Evolutionary conservation across 2,329 filamentous ascomycete genomes (phyloP), one percentile per base, ranked within the genome.

Genomic region (Microsporum audouinii): DNA sequence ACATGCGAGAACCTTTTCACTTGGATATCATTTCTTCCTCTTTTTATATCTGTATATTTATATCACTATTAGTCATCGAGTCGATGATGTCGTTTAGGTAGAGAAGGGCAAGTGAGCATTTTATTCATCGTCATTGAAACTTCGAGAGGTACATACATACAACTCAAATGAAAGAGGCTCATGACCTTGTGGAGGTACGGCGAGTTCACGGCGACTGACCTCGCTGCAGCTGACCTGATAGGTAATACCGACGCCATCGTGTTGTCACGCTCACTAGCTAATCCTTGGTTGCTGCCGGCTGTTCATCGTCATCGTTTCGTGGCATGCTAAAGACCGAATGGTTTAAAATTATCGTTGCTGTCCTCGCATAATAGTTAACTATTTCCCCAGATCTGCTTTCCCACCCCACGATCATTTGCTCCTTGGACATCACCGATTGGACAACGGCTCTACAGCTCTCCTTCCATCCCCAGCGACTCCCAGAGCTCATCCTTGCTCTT

Each of bases 401-500:
- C 45, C 49, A 17, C 38, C 55, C 55, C n/a, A 41, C 34, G 55
- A 29, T 17, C 33, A 27, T 34, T 56, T 39, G 59, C 8, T 60
- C 7, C 39, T 43, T 43, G 39, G 12, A 2, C 39, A 43, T 6
- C 39, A 29, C 17, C 27, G 8, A 33, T 57, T 47, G 17, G 14
- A 27, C 62, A 63, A n/a, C 49, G 27, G 55, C 70, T 6, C 64
- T 69, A 66, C 61, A 71, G 63, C 58, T 58, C 62, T 14, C 73
- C 73, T 66, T 75, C 73, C 49, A 76, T 66, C 59, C 73, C 73
- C 62, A 76, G 62, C 55, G 69, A 69, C 63, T 75, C 82, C 77
- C 79, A 81, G 41, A 83, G 65, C 65, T 82, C 79, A 59, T 74
- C 76, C 63, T 69, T 74, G 27, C 67, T 73, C 70, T 79, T 53